These are phyloP conservation scores for Colletotrichum sp. DNA, from an alignment of 2,329 filamentous ascomycete species.

Conservation along the genomic window DNA sequence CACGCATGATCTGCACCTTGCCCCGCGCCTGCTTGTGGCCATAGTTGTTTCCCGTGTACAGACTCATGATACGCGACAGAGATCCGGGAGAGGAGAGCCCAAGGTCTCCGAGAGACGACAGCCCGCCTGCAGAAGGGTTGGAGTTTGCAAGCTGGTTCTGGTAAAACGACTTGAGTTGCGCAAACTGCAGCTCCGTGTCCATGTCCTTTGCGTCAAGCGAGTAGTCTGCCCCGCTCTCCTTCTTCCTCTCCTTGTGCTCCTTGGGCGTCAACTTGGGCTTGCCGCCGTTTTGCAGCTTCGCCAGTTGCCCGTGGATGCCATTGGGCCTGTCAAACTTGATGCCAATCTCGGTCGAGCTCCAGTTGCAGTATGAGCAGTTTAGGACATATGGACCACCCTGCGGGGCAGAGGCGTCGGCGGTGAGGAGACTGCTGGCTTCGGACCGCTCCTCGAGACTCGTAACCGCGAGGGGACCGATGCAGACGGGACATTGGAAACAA, in stretches of 20 bases:
- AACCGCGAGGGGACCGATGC: constrained; percentile 79
- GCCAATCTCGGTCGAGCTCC: constrained; percentile 88
- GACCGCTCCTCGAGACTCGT: constrained; percentile 68
- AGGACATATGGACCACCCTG: constrained; percentile 71
- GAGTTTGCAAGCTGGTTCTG: constrained; percentile 75
- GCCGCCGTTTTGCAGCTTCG: constrained; percentile 71
- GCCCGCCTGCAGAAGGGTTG: constrained; percentile 54
- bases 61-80: constrained; percentile 86
- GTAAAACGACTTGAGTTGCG: constrained; percentile 80
- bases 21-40: constrained; percentile 72
- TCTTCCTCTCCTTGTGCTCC: constrained; percentile 57
- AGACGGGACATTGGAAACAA: constrained; percentile 94
- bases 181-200: constrained; percentile 74
- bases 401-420: constrained; percentile 44
- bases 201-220: constrained; percentile 50
- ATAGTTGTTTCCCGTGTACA: constrained; percentile 75
- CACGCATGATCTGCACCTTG: constrained; percentile 71
- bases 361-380: constrained; percentile 89
- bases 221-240: constrained; percentile 52
- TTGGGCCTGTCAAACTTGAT: constrained; percentile 90
- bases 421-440: constrained; percentile 45
- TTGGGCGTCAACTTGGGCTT: constrained; percentile 53
- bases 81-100: constrained; percentile 80
- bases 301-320: constrained; percentile 81
- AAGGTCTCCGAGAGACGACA: constrained; percentile 51